phyloP scores from a whole-genome alignment of 352 stramenopile genomes.

The Nothophytophthora sp. region DNA sequence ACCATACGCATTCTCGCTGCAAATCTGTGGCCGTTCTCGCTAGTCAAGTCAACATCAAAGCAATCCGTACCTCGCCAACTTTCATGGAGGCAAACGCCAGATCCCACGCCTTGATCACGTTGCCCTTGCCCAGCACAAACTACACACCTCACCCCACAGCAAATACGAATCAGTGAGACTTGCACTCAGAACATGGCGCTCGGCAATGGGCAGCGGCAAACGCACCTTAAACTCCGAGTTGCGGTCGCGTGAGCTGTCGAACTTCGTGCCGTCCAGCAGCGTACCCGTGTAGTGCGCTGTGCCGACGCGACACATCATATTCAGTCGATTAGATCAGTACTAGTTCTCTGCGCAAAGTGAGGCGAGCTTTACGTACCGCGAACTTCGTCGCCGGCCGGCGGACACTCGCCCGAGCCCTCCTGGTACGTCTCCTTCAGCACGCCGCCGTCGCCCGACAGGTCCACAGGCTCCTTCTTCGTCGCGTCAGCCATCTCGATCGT shows the following conservation, averaged over 20 bases:
- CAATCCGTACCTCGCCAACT: conserved; percentile 90
- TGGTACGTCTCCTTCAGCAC: conserved; percentile 92
- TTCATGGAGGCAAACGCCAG: conserved; percentile 94
- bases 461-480: conserved; percentile 42
- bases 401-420: conserved; percentile 85
- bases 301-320: neutral
- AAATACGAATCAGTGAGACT: neutral
- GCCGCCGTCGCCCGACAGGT: conserved; percentile 89
- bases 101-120: conserved; percentile 91
- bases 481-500: conserved; percentile 31
- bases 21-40: neutral
- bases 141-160: conserved; percentile 5
- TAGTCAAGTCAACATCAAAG: neutral
- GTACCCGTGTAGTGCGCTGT: conserved; percentile 96
- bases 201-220: neutral
- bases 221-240: conserved; percentile 80
- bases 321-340: conserved; percentile 1
- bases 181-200: too few species aligned
- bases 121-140: conserved; percentile 87
- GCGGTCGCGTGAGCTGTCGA: conserved; percentile 93
- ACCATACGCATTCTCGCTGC: neutral
- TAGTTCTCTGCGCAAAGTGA: too few species aligned
- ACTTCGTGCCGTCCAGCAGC: conserved; percentile 93
- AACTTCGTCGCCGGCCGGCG: conserved; percentile 81
- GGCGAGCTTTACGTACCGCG: conserved; percentile 43